Evolutionary conservation across 2,329 filamentous ascomycete species (phyloP).

Genomic region (Diaporthe citrichinensis): DNA sequence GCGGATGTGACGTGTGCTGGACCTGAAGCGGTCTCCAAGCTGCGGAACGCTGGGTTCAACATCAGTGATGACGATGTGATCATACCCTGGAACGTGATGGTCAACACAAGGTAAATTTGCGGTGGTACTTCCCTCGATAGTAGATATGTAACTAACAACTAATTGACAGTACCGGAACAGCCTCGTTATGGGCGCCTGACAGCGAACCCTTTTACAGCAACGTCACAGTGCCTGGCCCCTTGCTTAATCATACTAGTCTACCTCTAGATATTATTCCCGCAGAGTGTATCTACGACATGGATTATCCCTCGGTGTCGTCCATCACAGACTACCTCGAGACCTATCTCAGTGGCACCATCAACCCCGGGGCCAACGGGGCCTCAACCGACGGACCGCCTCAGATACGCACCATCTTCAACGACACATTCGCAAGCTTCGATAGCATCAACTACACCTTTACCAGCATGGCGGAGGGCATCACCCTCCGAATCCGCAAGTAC

Average conservation of each 20-base stretch:
- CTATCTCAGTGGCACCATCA: not conserved
- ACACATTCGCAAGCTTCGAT: conserved; percentile 10
- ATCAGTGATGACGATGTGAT: conserved; percentile 10
- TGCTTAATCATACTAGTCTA: not conserved
- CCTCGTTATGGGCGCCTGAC: conserved; percentile 15
- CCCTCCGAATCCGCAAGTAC: conserved; percentile 11
- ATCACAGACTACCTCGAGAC: not conserved
- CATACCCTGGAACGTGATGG: conserved; percentile 21
- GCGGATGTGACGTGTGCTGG: conserved; percentile 20
- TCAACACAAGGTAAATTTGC: not conserved
- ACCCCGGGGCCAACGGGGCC: not conserved
- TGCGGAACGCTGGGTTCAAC: conserved; percentile 6
- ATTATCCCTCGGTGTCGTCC: not conserved
- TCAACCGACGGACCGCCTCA: conserved; percentile 8
- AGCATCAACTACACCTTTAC: not conserved
- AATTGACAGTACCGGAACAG: not conserved
- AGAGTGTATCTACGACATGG: conserved; percentile 10
- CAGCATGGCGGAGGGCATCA: conserved; percentile 13
- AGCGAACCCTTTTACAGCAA: not conserved
- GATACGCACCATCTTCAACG: conserved; percentile 11
- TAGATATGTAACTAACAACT: not conserved
- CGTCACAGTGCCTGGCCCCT: not conserved
- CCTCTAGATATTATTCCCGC: not conserved
- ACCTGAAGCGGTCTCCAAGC: not conserved
- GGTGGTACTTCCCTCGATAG: not conserved